These are phyloP conservation scores for Lentinus brumalis DNA, from an alignment of 768 basidiomycete species.

Conservation along the genomic window DNA sequence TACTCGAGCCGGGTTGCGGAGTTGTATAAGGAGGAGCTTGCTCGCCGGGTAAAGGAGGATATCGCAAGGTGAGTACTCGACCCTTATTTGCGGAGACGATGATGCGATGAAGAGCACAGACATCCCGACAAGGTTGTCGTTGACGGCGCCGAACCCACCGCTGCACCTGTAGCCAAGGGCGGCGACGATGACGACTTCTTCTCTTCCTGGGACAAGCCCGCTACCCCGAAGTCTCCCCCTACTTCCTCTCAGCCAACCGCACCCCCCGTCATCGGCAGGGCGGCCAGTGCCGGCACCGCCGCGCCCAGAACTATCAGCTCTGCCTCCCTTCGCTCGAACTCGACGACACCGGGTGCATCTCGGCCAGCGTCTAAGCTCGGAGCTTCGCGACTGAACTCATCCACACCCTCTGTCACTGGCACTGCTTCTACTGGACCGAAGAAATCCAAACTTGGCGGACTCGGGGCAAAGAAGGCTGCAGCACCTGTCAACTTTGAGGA, in stretches of 20 bases:
- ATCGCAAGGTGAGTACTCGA: conserved; percentile 51
- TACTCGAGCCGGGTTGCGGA: conserved; percentile 85
- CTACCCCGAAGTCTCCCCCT: conserved; percentile 32
- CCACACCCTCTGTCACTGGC: conserved; percentile 31
- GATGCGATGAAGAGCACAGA: conserved; percentile 39
- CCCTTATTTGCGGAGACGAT: background rate
- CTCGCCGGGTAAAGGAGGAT: conserved; percentile 79
- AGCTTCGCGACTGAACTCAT: conserved; percentile 45
- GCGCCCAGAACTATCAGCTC: conserved; percentile 64
- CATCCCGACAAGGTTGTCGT: conserved; percentile 76
- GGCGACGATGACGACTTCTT: conserved; percentile 90
- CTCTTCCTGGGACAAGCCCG: conserved; percentile 92
- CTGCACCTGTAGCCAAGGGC: conserved; percentile 31
- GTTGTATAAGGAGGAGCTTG: conserved; percentile 91
- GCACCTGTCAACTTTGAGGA: conserved; percentile 89
- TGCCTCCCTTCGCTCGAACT: conserved; percentile 54
- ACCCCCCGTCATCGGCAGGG: conserved; percentile 62
- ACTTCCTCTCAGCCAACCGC: conserved; percentile 43
- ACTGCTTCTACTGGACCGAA: conserved; percentile 42
- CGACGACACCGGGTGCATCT: conserved; percentile 32
- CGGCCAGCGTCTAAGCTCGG: conserved; percentile 41
- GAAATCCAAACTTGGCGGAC: conserved; percentile 71
- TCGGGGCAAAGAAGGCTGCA: conserved; percentile 87
- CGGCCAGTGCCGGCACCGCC: conserved; percentile 35
- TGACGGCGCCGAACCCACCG: conserved; percentile 61